Evolutionary conservation across 495 filamentous ascomycete genomes (phyloP), one percentile per base, ranked within the genome.

Genomic region (Aspergillus nidulans): DNA sequence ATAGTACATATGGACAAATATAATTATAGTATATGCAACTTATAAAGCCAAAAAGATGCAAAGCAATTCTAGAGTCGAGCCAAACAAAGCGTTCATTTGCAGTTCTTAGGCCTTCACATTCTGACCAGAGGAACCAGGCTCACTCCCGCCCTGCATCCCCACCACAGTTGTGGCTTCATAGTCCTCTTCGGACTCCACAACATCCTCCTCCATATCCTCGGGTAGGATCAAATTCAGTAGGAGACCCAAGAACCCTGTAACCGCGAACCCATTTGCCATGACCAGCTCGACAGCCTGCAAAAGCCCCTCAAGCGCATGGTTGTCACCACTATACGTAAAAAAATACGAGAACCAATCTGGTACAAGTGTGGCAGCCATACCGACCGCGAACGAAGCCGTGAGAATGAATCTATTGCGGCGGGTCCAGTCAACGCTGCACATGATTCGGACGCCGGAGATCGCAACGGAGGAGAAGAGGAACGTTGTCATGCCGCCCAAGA

Each of bases 401-500:
- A 96, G 77, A 64, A 97, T 86, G 70, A 96, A 97, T 3, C 91
- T 81, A 63, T 90, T 96, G 49, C 91, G 86, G 6, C 91, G 82
- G 24, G 83, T 95, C 70, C 95, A 95, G 3, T 85, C 81, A 4
- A 89, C 78, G 8, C 84, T 86, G 21, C 83, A 75, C 62, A 94
- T 89, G 60, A 97, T 95, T 42, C 90, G 81, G 54, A 96, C 82
- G 60, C 92, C 92, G 1, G 88, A 94, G 15, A 95, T 83, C 16
- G 89, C 87, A 23, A 97, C 92, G 8, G 88, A 79, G 56, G 78
- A 80, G 75, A 96, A 96, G 15, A 97, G 77, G 71, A 96, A 96
- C 1, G 90, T 92, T 0, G 92, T 96, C 89, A 97, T 95, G 26
- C 92, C 92, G 48, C 91, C 91, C 4, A 96, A 76, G 1, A 95